Evolutionary conservation across 2,329 filamentous ascomycete species (phyloP).

Genomic region (Sporothrix inflata): DNA sequence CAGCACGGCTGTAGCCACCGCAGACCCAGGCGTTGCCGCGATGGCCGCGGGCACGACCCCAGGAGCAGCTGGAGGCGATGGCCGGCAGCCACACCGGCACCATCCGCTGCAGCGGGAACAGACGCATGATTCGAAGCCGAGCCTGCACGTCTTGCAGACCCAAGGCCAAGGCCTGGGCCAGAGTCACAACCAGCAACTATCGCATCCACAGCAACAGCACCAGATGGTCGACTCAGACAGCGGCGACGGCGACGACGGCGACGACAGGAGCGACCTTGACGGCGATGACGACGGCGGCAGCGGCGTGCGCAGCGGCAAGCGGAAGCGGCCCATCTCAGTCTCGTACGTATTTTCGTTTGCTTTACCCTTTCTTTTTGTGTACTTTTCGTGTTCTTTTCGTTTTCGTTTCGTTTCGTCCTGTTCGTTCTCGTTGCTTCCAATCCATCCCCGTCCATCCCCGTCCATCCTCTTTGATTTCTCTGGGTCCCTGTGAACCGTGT

Average conservation of each 20-base stretch:
- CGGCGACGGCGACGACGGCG: constrained; percentile 45
- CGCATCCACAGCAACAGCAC: constrained; percentile 23
- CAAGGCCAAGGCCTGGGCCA: not conserved
- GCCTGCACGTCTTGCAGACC: constrained; percentile 12
- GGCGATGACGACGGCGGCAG: constrained; percentile 53
- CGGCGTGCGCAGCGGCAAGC: constrained; percentile 53
- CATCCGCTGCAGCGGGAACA: constrained; percentile 20
- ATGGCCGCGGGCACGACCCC: not conserved
- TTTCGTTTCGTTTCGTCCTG: not conserved
- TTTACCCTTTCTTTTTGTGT: constrained; percentile 25
- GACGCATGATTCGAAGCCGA: constrained; percentile 21
- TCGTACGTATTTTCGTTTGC: constrained; percentile 51
- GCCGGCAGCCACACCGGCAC: constrained; percentile 20
- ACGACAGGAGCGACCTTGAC: constrained; percentile 44
- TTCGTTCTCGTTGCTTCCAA: not conserved
- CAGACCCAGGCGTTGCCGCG: not conserved
- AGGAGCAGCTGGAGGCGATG: constrained; percentile 1
- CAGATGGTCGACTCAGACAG: constrained; percentile 34
- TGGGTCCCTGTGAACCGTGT: not conserved
- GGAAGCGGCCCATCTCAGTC: constrained; percentile 63
- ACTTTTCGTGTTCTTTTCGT: constrained; percentile 23
- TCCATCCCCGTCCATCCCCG: not conserved
- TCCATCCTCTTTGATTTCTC: not conserved
- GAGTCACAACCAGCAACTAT: not conserved
- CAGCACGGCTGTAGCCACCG: constrained; percentile 22